Evolutionary conservation across 805 yeast species (phyloP), one percentile per base, ranked within the genome.

Genomic region (Cyberlindnera maritima): DNA sequence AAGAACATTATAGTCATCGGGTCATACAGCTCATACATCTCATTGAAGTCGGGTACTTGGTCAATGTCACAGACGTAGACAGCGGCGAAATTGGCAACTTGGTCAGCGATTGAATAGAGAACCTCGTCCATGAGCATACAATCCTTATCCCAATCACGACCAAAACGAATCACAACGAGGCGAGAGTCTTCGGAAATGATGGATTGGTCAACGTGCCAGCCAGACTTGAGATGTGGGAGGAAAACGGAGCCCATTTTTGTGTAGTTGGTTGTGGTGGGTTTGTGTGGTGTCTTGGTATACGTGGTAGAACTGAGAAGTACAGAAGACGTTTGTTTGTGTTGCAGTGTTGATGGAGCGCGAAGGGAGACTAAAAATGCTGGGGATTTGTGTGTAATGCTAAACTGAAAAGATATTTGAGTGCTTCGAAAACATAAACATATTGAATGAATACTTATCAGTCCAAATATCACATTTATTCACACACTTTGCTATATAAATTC

Each of bases 1-100:
- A 94, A 92, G 62, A 92, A 91, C 98, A 94, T 94, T 43, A 94
- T 73, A 37, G 96, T 83, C 74, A 88, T 79, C 14, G 96, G 95
- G 58, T 91, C 98, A 61, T 83, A 87, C 38, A 90, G 68, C 62
- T 89, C 96, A 63, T 90, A 90, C 92, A 89, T 88, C 60, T 72
- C 75, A 57, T 85, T 92, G 68, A 94, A 94, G 58, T 90, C 99
- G 0, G 92, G 88, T 0, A 94, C 99, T 57, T 83, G 80, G 49
- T 82, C 88, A 11, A 84, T 89, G 66, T 94, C 96, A 66, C 97
- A 89, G 17, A 91, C 74, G 60, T 94, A 94, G 1, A 94, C 73
- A 9, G 77, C 91, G 1, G 95, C 98, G 69, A 90, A 92, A 63
- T 88, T 90, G 50, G 85, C 80, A 17, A 94, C 85, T 59, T 84